A percentile compares a stretch with the other conserved stretches of the same genome.
Conservation (phyloP, 805 yeast genomes). For the Zygosaccharomyces bisporus region DNA sequence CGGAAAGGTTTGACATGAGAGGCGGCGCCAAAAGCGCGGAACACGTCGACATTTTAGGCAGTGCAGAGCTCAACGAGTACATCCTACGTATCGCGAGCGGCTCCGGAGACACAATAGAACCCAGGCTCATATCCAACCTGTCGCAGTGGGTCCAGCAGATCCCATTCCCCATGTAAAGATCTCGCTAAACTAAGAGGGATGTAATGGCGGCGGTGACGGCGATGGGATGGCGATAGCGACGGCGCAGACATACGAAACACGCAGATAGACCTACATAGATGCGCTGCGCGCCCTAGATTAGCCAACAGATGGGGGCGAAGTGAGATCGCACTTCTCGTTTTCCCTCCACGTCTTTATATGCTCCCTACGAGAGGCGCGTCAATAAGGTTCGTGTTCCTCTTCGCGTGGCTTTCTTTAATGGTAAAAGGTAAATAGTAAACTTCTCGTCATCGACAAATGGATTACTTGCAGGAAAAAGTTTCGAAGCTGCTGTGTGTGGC, state of each 20-base stretch:
- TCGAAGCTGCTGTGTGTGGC: conserved; percentile 1
- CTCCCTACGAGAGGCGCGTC: conserved; percentile 5
- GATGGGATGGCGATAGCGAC: too few relatives aligned
- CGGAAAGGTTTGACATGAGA: conserved; percentile 87
- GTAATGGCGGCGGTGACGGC: not conserved
- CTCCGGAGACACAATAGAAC: conserved; percentile 60
- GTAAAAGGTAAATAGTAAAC: conserved; percentile 9
- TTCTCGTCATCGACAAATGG: not conserved
- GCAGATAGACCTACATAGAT: not conserved
- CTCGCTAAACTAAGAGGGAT: too few relatives aligned
- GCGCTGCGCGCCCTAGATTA: not conserved
- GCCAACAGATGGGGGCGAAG: not conserved
- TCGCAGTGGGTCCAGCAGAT: conserved; percentile 57
- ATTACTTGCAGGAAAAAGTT: conserved; percentile 1
- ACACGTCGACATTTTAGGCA: conserved; percentile 93
- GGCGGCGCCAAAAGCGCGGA: conserved; percentile 98
- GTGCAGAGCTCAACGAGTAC: conserved; percentile 87
- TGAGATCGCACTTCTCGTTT: too few relatives aligned
- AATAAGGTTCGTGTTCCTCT: conserved; percentile 7
- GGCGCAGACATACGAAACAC: not conserved
- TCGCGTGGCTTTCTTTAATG: conserved; percentile 8
- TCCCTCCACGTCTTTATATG: not conserved
- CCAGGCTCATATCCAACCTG: conserved; percentile 55
- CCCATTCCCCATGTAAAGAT: conserved; percentile 41
- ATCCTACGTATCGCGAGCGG: conserved; percentile 82